A percentile compares a stretch with the other conserved stretches of the same genome.
Conservation (phyloP, 768 basidiomycete species). For the Peribolospora kevripleyi region DNA sequence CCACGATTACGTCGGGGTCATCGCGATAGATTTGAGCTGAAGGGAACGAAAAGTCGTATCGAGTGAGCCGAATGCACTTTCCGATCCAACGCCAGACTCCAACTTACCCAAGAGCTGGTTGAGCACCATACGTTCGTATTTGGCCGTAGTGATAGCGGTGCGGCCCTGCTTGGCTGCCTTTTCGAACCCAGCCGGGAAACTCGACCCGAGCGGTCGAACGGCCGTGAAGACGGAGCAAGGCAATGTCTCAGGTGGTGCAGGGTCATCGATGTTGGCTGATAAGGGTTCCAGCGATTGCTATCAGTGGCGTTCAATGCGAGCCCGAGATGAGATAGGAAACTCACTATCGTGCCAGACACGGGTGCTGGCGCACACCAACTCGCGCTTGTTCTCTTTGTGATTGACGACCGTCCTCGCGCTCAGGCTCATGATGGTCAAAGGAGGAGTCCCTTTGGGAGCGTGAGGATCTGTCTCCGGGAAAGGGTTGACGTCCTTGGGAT, state of each 20-base stretch:
- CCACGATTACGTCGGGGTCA: conserved; percentile 83
- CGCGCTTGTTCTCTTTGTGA: conserved; percentile 77
- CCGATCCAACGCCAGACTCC: too few species aligned
- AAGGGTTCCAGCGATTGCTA: not conserved
- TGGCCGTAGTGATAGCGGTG: conserved; percentile 38
- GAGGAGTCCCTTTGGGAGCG: conserved; percentile 58
- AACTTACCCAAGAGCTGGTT: conserved; percentile 47
- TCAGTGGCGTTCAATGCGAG: not conserved
- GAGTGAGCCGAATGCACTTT: too few species aligned
- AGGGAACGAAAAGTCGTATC: not conserved
- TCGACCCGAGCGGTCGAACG: conserved; percentile 58
- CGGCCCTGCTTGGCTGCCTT: conserved; percentile 27
- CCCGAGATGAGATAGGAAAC: conserved; percentile 6
- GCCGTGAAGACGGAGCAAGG: conserved; percentile 65
- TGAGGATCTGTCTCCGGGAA: conserved; percentile 43
- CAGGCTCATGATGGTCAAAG: conserved; percentile 71
- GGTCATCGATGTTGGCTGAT: conserved; percentile 66
- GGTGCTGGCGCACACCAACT: conserved; percentile 62
- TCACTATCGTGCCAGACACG: conserved; percentile 56
- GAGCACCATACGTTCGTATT: conserved; percentile 63
- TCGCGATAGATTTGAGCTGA: conserved; percentile 51
- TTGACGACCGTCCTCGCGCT: conserved; percentile 77
- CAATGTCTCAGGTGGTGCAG: conserved; percentile 65
- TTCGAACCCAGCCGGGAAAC: conserved; percentile 65
- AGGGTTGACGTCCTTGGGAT: conserved; percentile 73